These are phyloP conservation scores for Ophiostoma pallidulum DNA, from an alignment of 2,329 filamentous ascomycete genomes.

Conservation along the genomic window DNA sequence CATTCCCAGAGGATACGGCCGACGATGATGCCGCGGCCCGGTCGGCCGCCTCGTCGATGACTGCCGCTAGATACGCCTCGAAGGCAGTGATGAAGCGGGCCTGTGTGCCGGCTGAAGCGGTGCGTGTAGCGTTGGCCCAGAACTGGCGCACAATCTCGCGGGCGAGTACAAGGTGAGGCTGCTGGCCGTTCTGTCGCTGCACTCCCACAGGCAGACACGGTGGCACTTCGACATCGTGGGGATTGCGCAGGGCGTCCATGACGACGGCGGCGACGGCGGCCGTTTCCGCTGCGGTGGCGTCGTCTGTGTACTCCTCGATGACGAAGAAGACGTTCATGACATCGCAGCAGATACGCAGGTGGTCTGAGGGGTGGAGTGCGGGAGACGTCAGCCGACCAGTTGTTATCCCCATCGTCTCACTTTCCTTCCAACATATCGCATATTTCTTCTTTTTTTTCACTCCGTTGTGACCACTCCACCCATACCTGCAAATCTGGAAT, in stretches of 20 bases:
- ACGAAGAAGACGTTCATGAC: constrained; percentile 23
- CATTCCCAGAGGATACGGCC: too few relatives aligned
- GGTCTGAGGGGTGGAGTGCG: constrained; percentile 8
- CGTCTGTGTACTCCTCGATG: constrained; percentile 20
- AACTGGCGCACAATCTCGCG: constrained; percentile 21
- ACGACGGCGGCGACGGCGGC: constrained; percentile 10
- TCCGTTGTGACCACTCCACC: too few relatives aligned
- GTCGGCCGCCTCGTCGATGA: constrained; percentile 19
- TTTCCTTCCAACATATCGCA: too few relatives aligned
- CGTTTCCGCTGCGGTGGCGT: constrained; percentile 5
- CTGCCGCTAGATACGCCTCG: constrained; percentile 18
- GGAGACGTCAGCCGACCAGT: too few relatives aligned
- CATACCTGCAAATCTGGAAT: too few relatives aligned
- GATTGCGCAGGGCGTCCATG: constrained; percentile 18
- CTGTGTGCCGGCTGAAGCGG: constrained; percentile 15
- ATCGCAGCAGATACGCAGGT: constrained; percentile 16
- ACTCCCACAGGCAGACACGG: constrained; percentile 16
- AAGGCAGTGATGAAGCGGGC: constrained; percentile 20
- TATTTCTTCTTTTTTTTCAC: too few relatives aligned
- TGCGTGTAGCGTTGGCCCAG: constrained; percentile 17
- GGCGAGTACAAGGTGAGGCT: too few relatives aligned
- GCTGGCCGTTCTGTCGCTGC: too few relatives aligned
- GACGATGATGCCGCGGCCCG: constrained; percentile 8
- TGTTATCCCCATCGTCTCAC: too few relatives aligned
- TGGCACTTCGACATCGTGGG: constrained; percentile 14